A percentile compares a stretch with the other conserved stretches of the same genome.
phyloP scores from a whole-genome alignment of 306 rosid genomes.

The Hippophae tibetana region DNA sequence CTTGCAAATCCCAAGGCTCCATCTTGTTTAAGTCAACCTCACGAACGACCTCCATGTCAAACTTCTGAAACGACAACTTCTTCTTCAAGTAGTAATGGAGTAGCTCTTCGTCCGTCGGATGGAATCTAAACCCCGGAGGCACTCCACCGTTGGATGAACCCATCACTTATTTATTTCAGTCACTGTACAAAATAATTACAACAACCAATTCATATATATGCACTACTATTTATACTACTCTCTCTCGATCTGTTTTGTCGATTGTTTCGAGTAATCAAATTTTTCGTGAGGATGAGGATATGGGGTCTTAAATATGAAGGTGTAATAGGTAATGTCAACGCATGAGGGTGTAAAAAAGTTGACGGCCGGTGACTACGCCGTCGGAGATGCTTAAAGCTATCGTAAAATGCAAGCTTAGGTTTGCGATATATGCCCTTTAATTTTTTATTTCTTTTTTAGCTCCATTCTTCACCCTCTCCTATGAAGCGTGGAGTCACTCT shows the following conservation, averaged over 20 bases:
- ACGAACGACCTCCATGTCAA: constrained; percentile 89
- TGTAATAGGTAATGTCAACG: constrained; percentile 4
- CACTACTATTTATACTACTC: not conserved
- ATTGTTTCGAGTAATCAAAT: not conserved
- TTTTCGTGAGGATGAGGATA: constrained; percentile 26
- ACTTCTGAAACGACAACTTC: constrained; percentile 77
- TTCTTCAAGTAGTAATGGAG: constrained; percentile 88
- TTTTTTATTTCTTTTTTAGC: constrained; percentile 2
- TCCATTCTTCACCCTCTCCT: constrained; percentile 6
- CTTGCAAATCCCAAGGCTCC: constrained; percentile 99
- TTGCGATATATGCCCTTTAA: constrained; percentile 6
- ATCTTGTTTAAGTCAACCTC: constrained; percentile 97
- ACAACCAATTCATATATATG: not conserved
- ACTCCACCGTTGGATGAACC: constrained; percentile 73
- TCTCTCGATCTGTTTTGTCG: not conserved
- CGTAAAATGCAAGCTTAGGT: constrained; percentile 50
- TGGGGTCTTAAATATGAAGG: constrained; percentile 28
- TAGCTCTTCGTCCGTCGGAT: constrained; percentile 89
- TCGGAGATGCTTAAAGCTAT: constrained; percentile 69
- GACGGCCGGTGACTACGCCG: constrained; percentile 99
- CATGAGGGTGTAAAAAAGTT: constrained; percentile 39
- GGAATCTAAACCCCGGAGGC: constrained; percentile 94
- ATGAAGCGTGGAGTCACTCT: constrained; percentile 27
- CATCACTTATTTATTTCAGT: constrained; percentile 11
- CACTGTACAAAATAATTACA: not conserved